phyloP scores from a whole-genome alignment of 2,329 filamentous ascomycete genomes.

The Ophiostoma tasmaniense region DNA sequence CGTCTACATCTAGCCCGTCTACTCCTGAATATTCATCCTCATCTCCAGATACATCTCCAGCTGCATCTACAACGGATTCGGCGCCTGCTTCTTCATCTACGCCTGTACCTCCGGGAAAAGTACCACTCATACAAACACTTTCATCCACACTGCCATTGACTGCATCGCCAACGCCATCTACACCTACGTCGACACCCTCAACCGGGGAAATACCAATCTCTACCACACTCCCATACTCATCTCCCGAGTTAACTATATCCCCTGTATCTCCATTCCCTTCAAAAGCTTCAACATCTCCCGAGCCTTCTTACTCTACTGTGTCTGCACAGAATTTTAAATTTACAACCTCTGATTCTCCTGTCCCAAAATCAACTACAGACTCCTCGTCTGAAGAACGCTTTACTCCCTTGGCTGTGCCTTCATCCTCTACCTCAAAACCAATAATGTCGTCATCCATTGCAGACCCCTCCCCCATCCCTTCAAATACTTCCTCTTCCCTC shows the following conservation, averaged over 20 bases:
- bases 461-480: not conserved
- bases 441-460: not conserved
- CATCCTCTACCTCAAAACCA: not conserved
- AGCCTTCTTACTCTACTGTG: not conserved
- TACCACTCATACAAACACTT: no score
- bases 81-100: no score
- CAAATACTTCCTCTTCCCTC: not conserved
- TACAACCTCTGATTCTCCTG: not conserved
- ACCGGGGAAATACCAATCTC: not conserved
- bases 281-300: no score
- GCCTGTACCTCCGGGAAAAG: no score
- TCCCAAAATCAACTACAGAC: not conserved
- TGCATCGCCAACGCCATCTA: not conserved
- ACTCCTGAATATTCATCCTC: no score
- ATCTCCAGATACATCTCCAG: no score
- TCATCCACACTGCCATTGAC: not conserved
- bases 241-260: not conserved
- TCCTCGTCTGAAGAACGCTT: not conserved
- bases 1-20: no score
- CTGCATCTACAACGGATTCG: no score
- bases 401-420: not conserved
- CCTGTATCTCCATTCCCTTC: not conserved
- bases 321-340: not conserved
- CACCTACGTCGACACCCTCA: not conserved
- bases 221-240: not conserved